Evolutionary conservation across 208 protist species (phyloP).

Genomic region (Polymyxa betae): DNA sequence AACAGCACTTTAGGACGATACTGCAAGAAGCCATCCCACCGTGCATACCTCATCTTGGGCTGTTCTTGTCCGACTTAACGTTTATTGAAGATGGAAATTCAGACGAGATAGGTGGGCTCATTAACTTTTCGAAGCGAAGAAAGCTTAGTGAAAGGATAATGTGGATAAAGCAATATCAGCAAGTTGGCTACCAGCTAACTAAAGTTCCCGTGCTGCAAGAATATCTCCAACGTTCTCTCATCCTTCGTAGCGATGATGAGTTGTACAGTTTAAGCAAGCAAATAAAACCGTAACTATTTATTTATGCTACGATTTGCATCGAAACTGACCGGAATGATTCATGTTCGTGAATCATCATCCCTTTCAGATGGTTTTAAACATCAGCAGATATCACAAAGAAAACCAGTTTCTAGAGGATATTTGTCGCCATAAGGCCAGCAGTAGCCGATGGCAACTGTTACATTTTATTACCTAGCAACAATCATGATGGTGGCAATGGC

Average conservation of each 20-base stretch:
- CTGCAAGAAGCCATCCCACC: conserved; percentile 58
- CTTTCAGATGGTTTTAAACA: too few relatives aligned
- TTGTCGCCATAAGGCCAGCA: too few relatives aligned
- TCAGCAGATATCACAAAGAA: too few relatives aligned
- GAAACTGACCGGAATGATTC: too few relatives aligned
- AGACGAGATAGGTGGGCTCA: conserved; percentile 43
- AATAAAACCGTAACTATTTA: not conserved
- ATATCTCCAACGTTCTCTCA: not conserved
- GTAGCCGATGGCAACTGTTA: too few relatives aligned
- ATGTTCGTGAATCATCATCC: too few relatives aligned
- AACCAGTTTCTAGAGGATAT: too few relatives aligned
- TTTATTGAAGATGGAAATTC: conserved; percentile 67
- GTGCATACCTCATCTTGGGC: conserved; percentile 67
- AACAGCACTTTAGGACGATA: not conserved
- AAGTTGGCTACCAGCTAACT: conserved; percentile 51
- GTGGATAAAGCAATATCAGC: conserved; percentile 61
- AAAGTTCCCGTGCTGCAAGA: not conserved
- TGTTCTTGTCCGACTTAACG: conserved; percentile 69
- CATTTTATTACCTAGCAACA: too few relatives aligned
- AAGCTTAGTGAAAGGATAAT: conserved; percentile 4
- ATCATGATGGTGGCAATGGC: too few relatives aligned
- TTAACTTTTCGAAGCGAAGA: conserved; percentile 59
- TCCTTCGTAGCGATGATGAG: not conserved
- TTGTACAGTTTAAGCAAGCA: not conserved
- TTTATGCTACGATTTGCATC: too few relatives aligned